Base-by-base conservation (phyloP, 225 moss, liverwort and hornwort species). In the Physcomitrellopsis africana region DNA sequence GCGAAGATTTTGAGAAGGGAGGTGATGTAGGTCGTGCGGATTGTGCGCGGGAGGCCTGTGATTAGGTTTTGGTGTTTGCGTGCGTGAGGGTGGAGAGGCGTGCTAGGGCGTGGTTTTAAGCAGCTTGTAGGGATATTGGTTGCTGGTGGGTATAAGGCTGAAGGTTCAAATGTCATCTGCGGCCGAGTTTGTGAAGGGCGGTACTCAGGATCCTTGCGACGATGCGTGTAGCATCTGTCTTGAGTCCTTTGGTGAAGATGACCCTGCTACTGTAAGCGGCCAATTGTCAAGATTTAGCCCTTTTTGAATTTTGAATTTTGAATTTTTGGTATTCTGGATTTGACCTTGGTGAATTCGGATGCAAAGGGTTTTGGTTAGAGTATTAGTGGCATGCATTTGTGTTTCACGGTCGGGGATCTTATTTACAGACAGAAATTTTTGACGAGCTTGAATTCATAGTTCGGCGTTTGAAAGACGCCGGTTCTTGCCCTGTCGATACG, bases 181-280 rank as follows among this genome's bases (percentile, higher is more conserved):
- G 55, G 96, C 83, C 45, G 94, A 92, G 72, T 96, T 96, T 73
- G 96, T 96, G 3, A 94, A 92, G 71, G 94, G 96, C 47, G 96
- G 96, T 69, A 92, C 87, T 64, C 94, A 96, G 81, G 96, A 96
- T 75, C 79, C 96, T 8, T 92, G 91, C 70, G 96, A 96, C 44
- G 94, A 96, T 83, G 83, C 89, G 43, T 96, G 96, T 74, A 92
- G 94, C 74, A 96, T 96, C 82, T 96, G 96, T 63, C 86, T 96
- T 11, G 96, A 96, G 70, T 87, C 86, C 17, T 94, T 92, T 76
- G 80, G 89, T 56, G 96, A 92, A 60, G 86, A 90, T 56, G 92
- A 94, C 82, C 96, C 96, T 73, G 92, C 89, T 41, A 92, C 94
- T 81, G 84, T 91, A 60, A 82, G 83, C 45, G 10, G 12, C 17